Base-by-base conservation (phyloP, 768 basidiomycete genomes). In the Grammothele lineata region DNA sequence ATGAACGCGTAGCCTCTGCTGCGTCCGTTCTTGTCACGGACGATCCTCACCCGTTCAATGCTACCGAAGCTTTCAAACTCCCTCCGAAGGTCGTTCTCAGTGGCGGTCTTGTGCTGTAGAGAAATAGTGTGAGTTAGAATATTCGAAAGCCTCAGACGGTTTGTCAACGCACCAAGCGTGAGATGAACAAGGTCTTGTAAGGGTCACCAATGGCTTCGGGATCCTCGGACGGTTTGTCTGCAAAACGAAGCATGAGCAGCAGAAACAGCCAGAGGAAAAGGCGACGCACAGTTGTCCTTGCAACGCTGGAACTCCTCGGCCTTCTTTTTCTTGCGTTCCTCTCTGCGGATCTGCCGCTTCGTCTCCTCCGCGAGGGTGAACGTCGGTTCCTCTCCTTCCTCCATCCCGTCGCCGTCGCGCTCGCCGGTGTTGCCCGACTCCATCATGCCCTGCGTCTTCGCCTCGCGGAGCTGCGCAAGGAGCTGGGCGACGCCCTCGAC, bases 151-250 rank as follows among this genome's bases (percentile, higher is more conserved):
- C n/a, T n/a, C 1, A 21, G 44, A 7, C 12, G 17, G 44, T 15
- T 25, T 37, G 15, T 8, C 35, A 30, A 65, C 72, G 30, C 61
- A 94, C 93, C 63, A 99, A 70, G 56, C 93, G 85, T 26, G 94
- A 87, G 53, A 98, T 92, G 67, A 99, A 99, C 19, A 99, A 74
- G 0, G 96, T 98, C 66, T 98, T 98, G 72, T 97, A 99, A 3
- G 96, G 96, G 62, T 99, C 96, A 2, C 96, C 96, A 34, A 86
- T 75, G 25, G 92, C 94, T 62, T 95, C 83, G 11, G 85, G 46
- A 60, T 99, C 94, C 44, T 95, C 94, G 17, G 86, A 76, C 8
- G 96, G 96, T 63, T 93, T 92, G 70, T 94, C 95, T 97, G 58
- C 24, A 9, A 30, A 14, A 30, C 27, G 14, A 14, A 14, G 27